Percentiles rank a stretch among this genome's conserved stretches.
Conservation (phyloP, 345 rosid species). For the Murraya paniculata region DNA sequence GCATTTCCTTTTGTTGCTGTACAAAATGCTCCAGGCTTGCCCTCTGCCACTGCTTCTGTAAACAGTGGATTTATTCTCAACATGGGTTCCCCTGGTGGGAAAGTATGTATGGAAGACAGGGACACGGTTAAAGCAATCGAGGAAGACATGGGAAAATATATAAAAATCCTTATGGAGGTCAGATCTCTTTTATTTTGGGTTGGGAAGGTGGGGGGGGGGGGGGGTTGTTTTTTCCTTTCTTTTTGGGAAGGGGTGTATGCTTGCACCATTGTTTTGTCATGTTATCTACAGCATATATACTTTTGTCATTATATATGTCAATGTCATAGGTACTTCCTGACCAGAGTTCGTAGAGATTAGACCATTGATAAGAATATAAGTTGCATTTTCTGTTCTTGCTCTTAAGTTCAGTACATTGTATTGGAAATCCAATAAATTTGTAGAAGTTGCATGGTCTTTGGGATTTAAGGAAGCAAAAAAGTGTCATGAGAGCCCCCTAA, state of each 20-base stretch:
- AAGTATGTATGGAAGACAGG: slow-evolving; percentile 76
- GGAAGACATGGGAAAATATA: slow-evolving; percentile 89
- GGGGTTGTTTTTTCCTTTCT: no score
- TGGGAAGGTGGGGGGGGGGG: no score
- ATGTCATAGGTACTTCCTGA: not conserved
- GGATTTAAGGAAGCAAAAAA: not conserved
- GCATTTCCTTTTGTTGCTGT: slow-evolving; percentile 94
- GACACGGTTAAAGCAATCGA: slow-evolving; percentile 70
- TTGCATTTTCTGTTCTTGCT: no score
- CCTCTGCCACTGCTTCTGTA: slow-evolving; percentile 82
- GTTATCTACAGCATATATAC: not conserved
- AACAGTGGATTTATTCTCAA: slow-evolving; percentile 93
- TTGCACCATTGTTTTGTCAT: no score
- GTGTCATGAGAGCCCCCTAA: not conserved
- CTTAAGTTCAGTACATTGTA: not conserved
- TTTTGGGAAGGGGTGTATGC: not conserved
- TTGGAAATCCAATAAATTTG: not conserved
- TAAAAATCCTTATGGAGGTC: slow-evolving; percentile 82
- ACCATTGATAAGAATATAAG: no score
- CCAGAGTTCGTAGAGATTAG: no score
- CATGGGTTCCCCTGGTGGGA: slow-evolving; percentile 75
- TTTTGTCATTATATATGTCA: not conserved
- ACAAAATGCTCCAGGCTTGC: slow-evolving; percentile 74
- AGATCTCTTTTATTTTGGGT: slow-evolving; percentile 20
- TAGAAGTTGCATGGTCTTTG: not conserved